Evolutionary conservation across 805 yeast species (phyloP).

Genomic region (Spathaspora girioi): DNA sequence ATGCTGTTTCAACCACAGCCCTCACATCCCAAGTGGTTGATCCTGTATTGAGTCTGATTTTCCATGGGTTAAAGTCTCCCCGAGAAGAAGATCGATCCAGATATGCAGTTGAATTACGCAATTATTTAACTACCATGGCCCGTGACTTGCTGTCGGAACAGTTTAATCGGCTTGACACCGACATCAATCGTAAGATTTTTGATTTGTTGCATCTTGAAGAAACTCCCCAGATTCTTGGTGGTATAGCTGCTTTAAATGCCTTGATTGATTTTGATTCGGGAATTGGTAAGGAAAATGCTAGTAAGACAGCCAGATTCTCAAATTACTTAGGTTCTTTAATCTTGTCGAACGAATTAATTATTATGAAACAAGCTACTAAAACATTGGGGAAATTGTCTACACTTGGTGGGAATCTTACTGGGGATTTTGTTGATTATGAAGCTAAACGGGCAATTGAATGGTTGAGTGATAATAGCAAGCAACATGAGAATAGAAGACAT

Average conservation of each 20-base stretch:
- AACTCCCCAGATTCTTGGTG: slow-evolving; percentile 74
- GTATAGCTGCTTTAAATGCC: slow-evolving; percentile 85
- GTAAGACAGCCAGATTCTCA: slow-evolving; percentile 87
- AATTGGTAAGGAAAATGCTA: slow-evolving; percentile 71
- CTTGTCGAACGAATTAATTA: slow-evolving; percentile 77
- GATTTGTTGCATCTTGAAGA: slow-evolving; percentile 78
- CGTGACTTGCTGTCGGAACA: slow-evolving; percentile 82
- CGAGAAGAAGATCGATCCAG: slow-evolving; percentile 41
- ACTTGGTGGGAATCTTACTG: slow-evolving; percentile 85
- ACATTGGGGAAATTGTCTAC: slow-evolving; percentile 86
- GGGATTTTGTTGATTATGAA: slow-evolving; percentile 90
- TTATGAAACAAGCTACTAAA: slow-evolving; percentile 81
- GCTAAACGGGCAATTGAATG: slow-evolving; percentile 88
- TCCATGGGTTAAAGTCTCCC: slow-evolving; percentile 44
- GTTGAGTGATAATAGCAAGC: slow-evolving; percentile 77
- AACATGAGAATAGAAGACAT: slow-evolving; percentile 75
- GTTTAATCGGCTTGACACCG: slow-evolving; percentile 75
- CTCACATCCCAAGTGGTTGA: slow-evolving; percentile 36
- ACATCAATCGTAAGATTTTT: slow-evolving; percentile 81
- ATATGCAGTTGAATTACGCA: slow-evolving; percentile 70
- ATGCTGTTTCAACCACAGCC: slow-evolving; percentile 17
- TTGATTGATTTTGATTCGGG: slow-evolving; percentile 82
- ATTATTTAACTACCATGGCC: slow-evolving; percentile 66
- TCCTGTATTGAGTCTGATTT: slow-evolving; percentile 50
- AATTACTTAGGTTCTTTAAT: slow-evolving; percentile 79